Conservation (phyloP, 2,329 filamentous ascomycete genomes). For the Apiospora aurea region DNA sequence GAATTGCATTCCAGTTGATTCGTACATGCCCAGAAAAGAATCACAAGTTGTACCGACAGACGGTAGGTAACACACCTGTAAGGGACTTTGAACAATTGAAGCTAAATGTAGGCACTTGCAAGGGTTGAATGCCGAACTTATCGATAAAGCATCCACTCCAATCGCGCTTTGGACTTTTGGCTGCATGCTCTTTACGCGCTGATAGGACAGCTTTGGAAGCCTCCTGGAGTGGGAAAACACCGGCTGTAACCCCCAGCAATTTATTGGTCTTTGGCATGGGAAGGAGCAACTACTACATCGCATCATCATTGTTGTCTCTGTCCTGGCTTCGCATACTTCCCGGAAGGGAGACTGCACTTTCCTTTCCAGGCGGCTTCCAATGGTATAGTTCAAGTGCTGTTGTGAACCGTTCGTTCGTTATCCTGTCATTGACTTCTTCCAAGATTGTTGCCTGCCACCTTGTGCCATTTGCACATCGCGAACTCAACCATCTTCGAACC, state of each 20-base stretch:
- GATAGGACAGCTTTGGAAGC: neutral
- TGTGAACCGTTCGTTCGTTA: neutral
- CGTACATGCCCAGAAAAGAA: neutral
- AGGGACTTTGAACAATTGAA: neutral
- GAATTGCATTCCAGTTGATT: neutral
- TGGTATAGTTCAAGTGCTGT: neutral
- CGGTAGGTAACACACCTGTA: neutral
- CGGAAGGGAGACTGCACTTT: slow-evolving; percentile 12
- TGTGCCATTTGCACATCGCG: neutral
- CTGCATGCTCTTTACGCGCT: slow-evolving; percentile 25
- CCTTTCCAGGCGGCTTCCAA: neutral
- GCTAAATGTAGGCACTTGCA: neutral
- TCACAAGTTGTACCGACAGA: neutral
- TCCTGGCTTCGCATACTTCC: slow-evolving; percentile 14
- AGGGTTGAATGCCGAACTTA: neutral
- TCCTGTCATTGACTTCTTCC: neutral
- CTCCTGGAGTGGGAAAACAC: slow-evolving; percentile 13
- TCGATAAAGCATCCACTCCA: slow-evolving; percentile 10
- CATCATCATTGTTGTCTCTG: slow-evolving; percentile 18
- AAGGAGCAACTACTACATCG: neutral
- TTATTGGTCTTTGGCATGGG: neutral
- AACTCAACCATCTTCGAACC: neutral
- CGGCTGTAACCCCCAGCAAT: slow-evolving; percentile 10
- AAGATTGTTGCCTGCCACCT: neutral
- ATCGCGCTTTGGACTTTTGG: slow-evolving; percentile 8